Conservation (phyloP, 345 rosid genomes). For the Adansonia digitata region DNA sequence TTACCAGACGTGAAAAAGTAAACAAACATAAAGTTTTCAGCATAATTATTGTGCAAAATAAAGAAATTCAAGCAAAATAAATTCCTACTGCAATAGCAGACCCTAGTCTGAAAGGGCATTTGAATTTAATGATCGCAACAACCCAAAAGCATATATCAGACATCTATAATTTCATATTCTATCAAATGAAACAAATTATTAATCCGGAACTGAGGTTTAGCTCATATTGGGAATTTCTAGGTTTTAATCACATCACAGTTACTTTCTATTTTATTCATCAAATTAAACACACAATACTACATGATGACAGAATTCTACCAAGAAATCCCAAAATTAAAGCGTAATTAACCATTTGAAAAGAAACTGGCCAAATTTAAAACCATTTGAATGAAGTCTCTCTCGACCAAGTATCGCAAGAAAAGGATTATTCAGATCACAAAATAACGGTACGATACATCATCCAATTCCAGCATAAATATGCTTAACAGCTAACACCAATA, state of each 20-base stretch:
- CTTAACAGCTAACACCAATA: neutral
- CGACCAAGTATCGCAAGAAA: neutral
- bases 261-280: conserved; percentile 1
- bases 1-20: neutral
- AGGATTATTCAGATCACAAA: neutral
- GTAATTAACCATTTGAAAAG: neutral
- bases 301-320: neutral
- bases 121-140: neutral
- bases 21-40: neutral
- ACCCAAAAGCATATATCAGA: neutral
- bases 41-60: neutral
- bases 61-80: neutral
- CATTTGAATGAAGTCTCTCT: neutral
- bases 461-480: neutral
- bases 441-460: neutral
- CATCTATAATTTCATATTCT: neutral
- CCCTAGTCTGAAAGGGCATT: neutral
- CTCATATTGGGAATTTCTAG: neutral
- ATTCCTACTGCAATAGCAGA: neutral
- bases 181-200: neutral
- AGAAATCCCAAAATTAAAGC: neutral
- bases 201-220: neutral
- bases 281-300: neutral
- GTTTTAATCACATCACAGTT: neutral
- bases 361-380: neutral